A percentile compares a stretch with the other conserved stretches of the same genome.
These are phyloP conservation scores for Fusarium mundagurra DNA, from an alignment of 2,329 filamentous ascomycete species.

Conservation along the genomic window DNA sequence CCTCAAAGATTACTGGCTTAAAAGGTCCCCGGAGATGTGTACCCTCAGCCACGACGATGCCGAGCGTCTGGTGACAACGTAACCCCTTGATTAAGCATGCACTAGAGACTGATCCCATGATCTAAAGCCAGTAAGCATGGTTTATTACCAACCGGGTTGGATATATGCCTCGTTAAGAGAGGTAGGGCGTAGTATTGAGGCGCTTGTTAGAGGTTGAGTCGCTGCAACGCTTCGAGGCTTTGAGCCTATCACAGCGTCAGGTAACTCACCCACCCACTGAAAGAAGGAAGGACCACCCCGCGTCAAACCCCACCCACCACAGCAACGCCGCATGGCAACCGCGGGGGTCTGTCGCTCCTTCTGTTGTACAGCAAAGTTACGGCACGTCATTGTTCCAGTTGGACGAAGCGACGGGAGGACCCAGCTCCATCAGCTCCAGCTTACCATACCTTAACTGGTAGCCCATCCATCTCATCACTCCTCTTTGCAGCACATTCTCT, in stretches of 20 bases:
- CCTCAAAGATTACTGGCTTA: not conserved
- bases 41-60: not conserved
- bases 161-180: conserved; percentile 21
- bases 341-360: conserved; percentile 6
- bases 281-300: conserved; percentile 21
- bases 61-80: conserved; percentile 6
- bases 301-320: conserved; percentile 34
- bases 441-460: conserved; percentile 20
- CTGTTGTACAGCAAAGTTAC: conserved; percentile 17
- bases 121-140: conserved; percentile 1
- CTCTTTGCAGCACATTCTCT: conserved; percentile 16
- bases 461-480: conserved; percentile 9
- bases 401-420: not conserved
- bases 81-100: conserved; percentile 13
- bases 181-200: not conserved
- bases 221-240: not conserved
- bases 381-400: conserved; percentile 40
- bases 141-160: conserved; percentile 1
- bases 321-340: conserved; percentile 26
- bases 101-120: conserved; percentile 30
- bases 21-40: not conserved
- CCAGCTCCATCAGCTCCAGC: conserved; percentile 34
- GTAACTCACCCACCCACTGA: conserved; percentile 4
- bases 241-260: not conserved
- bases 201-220: conserved; percentile 16